These are phyloP conservation scores for Paramecium caudatum DNA, from an alignment of 73 alveolate genomes.

Conservation along the genomic window DNA sequence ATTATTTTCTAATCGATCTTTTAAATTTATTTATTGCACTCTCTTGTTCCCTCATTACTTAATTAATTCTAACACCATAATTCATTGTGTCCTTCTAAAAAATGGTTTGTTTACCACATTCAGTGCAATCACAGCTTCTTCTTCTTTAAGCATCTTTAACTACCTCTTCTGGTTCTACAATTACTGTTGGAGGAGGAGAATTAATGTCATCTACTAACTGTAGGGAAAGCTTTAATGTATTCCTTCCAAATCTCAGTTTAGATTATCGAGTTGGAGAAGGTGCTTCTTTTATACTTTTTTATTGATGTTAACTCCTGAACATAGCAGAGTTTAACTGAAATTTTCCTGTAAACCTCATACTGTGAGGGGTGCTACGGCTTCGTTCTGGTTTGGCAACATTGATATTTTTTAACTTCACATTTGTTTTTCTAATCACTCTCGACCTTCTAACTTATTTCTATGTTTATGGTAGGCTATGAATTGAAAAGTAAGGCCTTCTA, in stretches of 20 bases:
- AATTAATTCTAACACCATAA: constrained; percentile 6
- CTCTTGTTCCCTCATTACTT: neutral
- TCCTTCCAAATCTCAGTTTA: constrained; percentile 29
- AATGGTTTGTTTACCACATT: constrained; percentile 17
- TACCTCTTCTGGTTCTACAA: neutral
- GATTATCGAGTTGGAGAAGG: constrained; percentile 10
- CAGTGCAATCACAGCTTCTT: constrained; percentile 48
- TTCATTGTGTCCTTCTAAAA: constrained; percentile 23
- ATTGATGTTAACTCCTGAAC: neutral
- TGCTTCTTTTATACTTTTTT: constrained; percentile 5
- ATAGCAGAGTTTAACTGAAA: neutral
- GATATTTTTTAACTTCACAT: neutral
- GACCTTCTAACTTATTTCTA: neutral
- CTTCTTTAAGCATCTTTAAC: neutral
- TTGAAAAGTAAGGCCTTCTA: constrained; percentile 33
- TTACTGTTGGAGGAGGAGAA: neutral
- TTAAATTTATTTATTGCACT: constrained; percentile 17
- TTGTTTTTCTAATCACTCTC: neutral
- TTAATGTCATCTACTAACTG: neutral
- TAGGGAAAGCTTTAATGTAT: neutral
- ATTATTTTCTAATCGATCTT: constrained; percentile 2
- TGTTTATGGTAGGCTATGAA: constrained; percentile 3
- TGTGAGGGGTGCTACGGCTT: constrained; percentile 13
- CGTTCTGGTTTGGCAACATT: constrained; percentile 24
- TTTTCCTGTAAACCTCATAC: neutral